phyloP scores from a whole-genome alignment of 1,284 basidiomycete genomes.

The Neonothopanus nambi region DNA sequence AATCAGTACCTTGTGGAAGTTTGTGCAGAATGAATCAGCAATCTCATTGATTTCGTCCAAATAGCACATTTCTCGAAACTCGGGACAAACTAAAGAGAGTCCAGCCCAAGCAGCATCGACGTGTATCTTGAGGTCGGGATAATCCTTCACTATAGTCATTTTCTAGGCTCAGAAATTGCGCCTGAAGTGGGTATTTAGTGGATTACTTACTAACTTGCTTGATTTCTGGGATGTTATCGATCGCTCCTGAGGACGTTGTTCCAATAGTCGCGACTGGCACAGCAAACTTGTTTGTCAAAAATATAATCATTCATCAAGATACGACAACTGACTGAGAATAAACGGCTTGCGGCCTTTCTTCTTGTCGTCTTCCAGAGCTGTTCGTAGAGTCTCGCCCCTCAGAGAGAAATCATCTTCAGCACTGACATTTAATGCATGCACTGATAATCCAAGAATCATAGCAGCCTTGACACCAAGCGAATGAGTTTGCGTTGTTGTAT shows the following conservation, averaged over 20 bases:
- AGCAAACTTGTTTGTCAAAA: background rate
- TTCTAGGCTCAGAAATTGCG: background rate
- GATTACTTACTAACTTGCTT: slow-evolving; percentile 62
- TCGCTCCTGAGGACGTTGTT: slow-evolving; percentile 87
- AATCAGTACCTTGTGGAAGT: slow-evolving; percentile 83
- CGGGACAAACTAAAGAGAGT: slow-evolving; percentile 76
- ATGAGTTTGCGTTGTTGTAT: slow-evolving; percentile 91
- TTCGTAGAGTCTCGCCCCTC: slow-evolving; percentile 61
- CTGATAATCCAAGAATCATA: slow-evolving; percentile 77
- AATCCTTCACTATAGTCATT: slow-evolving; percentile 48
- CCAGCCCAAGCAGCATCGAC: slow-evolving; percentile 95
- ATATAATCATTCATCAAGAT: background rate
- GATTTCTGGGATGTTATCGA: slow-evolving; percentile 82
- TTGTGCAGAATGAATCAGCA: slow-evolving; percentile 84
- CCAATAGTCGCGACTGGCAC: slow-evolving; percentile 85
- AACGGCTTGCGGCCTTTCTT: slow-evolving; percentile 72
- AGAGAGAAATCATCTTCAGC: slow-evolving; percentile 71
- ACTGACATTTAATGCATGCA: slow-evolving; percentile 72
- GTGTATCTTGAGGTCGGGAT: slow-evolving; percentile 83
- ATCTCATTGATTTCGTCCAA: slow-evolving; percentile 77
- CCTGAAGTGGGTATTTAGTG: slow-evolving; percentile 2
- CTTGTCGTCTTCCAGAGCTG: slow-evolving; percentile 71
- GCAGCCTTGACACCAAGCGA: slow-evolving; percentile 86
- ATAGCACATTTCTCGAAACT: slow-evolving; percentile 64
- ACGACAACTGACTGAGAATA: slow-evolving; percentile 62